Evolutionary conservation across 2,329 filamentous ascomycete species (phyloP), one percentile per base, ranked within the genome.

Genomic region (Nectriaceae sp.): DNA sequence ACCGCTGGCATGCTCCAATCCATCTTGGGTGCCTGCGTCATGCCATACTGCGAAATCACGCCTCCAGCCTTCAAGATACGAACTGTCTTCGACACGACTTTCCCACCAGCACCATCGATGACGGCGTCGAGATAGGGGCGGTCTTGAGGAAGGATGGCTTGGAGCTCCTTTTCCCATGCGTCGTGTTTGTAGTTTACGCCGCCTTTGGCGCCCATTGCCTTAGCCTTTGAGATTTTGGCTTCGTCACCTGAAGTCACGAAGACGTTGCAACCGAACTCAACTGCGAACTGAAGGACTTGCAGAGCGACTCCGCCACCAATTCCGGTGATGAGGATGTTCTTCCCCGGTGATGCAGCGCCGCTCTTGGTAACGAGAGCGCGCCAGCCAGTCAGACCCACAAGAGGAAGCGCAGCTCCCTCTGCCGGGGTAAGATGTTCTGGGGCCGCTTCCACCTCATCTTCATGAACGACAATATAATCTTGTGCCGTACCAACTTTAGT

Each of bases 301-400:
- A 97, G 74, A 26, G 93, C 93, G 1, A 97, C 93, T 37, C 93
- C 93, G 29, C 93, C 93, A 1, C 93, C 93, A 68, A 97, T 95
- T 0, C 93, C 93, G 4, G 93, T 97, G 36, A 97, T 73, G 24
- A 97, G 74, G 4, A 97, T 77, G 64, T 95, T 96, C 52, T 81
- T 74, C 3, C 89, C 89, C 1, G 72, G 69, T 48, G 75, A 72
- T 5, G 80, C 80, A 56, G 85, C 83, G 4, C 78, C 81, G 41
- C 80, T 84, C 76, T 97, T 97, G 5, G 82, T 87, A 43, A 94
- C 82, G 37, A 95, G 74, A 0, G 92, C 93, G 38, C 94, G 78
- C 90, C 90, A 97, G 5, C 82, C 93, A 2, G 93, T 97, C 51
- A 97, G 65, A 0, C 92, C 93, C 0, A 90, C 90, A 26, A 97